Evolutionary conservation across 306 rosid genomes (phyloP), one percentile per base, ranked within the genome.

Genomic region (Ormosia emarginata): DNA sequence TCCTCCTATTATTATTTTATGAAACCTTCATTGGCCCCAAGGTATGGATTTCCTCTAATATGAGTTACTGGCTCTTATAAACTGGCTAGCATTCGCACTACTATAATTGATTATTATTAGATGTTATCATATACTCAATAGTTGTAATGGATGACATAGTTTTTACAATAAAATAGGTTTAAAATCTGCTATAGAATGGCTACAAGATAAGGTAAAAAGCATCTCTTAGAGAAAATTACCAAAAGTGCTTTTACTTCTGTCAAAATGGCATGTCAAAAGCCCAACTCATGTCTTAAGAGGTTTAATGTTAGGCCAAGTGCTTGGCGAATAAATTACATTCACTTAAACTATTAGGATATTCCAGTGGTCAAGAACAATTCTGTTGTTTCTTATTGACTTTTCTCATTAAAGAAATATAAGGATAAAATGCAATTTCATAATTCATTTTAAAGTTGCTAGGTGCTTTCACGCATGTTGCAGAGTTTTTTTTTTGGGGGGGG

Each of bases 21-120:
- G 94, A 91, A 89, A 75, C 90, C 90, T 79, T 88, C 91, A 49
- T 82, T 91, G 82, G 94, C 94, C 58, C 92, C 94, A 67, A 91
- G 92, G 94, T 91, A 86, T 36, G 33, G 37, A 43, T 11, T 43
- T 18, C 17, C 13, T 67, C 52, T 9, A 66, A 15, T 37, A n/a
- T 66, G 12, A 39, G 5, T 65, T 36, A 7, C 10, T 66, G 15
- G 52, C 32, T 14, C 71, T n/a, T 66, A 66, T 40, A 15, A 8
- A 39, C 50, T 39, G 7, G 36, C 15, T 30, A 17, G 53, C 49
- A 2, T 64, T 40, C 41, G 4, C 9, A 13, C 29, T 34, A 64
- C 46, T 64, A 36, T 5, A 64, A 64, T 34, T 34, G 47, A 64
- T 33, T 39, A 24, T 24, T 24, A 12, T 14, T 37, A 64, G 70